Percentiles rank a stretch among this genome's conserved stretches.
phyloP scores from a whole-genome alignment of 352 stramenopile species.

The Phytophthora idaei region DNA sequence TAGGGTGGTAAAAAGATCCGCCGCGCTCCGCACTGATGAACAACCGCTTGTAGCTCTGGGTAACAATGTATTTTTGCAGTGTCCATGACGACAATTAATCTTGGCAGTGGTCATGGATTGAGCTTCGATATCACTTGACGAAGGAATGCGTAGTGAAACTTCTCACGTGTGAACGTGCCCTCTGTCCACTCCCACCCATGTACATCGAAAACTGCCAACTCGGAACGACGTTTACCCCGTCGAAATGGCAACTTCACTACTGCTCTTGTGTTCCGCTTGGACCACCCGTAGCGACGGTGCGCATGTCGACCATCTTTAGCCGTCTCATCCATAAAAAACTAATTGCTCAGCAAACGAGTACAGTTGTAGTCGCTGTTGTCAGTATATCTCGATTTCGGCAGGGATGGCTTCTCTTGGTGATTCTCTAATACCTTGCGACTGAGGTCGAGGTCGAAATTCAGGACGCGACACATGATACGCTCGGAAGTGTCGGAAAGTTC shows the following conservation, averaged over 20 bases:
- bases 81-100: conserved; percentile 6
- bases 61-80: too few species aligned
- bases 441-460: conserved; percentile 10
- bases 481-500: neutral
- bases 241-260: too few species aligned
- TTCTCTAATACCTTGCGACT: neutral
- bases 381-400: conserved; percentile 8
- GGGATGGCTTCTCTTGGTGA: conserved; percentile 1
- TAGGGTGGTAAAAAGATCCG: too few species aligned
- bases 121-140: neutral
- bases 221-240: too few species aligned
- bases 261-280: too few species aligned
- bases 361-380: neutral
- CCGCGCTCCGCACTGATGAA: too few species aligned
- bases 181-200: neutral
- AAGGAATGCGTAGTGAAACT: neutral
- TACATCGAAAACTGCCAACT: too few species aligned
- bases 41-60: too few species aligned
- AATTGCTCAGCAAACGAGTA: conserved; percentile 2
- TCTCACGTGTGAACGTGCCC: conserved; percentile 3
- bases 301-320: conserved; percentile 6
- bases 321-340: conserved; percentile 19
- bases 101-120: conserved; percentile 1
- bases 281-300: too few species aligned
- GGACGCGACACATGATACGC: conserved; percentile 1